Percentiles rank a stretch among this genome's conserved stretches.
phyloP scores from a whole-genome alignment of 1,284 basidiomycete species.

The Sporisorium reilianum region DNA sequence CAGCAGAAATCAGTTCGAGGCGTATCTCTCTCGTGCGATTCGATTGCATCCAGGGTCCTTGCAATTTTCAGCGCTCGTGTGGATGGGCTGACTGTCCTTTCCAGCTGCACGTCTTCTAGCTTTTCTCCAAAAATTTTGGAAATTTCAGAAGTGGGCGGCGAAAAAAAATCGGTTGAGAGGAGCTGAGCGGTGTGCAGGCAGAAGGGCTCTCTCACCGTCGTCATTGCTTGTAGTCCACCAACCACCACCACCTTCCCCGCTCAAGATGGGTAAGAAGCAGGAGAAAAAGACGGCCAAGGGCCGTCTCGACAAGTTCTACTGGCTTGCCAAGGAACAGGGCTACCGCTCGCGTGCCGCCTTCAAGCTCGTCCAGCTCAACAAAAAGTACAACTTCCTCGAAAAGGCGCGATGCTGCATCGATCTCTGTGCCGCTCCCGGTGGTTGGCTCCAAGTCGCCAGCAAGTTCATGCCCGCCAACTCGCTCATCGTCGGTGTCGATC shows the following conservation, averaged over 20 bases:
- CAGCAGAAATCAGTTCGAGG: neutral
- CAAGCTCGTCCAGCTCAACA: conserved; percentile 99
- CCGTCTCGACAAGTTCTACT: conserved; percentile 69
- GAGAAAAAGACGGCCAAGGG: conserved; percentile 69
- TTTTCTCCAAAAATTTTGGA: conserved; percentile 16
- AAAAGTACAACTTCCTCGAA: conserved; percentile 94
- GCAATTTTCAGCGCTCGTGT: conserved; percentile 2
- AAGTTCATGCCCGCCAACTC: conserved; percentile 98
- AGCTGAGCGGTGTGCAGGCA: neutral
- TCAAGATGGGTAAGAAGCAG: conserved; percentile 65
- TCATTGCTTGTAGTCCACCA: no score
- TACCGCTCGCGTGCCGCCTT: conserved; percentile 99
- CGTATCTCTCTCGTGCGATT: conserved; percentile 19
- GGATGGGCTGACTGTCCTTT: no score
- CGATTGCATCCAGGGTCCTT: conserved; percentile 9
- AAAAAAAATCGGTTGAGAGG: neutral
- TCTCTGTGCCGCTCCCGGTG: conserved; percentile 97
- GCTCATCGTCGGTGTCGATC: conserved; percentile 95
- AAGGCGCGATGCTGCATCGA: conserved; percentile 94
- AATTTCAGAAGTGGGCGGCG: conserved; percentile 10
- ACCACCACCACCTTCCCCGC: conserved; percentile 8
- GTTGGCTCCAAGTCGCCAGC: conserved; percentile 98
- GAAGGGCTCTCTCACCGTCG: conserved; percentile 7
- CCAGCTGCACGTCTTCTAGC: no score
- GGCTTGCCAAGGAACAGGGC: conserved; percentile 85